Evolutionary conservation across 1,284 basidiomycete genomes (phyloP), one percentile per base, ranked within the genome.

Genomic region (Pyrrhoderma lamaoense): DNA sequence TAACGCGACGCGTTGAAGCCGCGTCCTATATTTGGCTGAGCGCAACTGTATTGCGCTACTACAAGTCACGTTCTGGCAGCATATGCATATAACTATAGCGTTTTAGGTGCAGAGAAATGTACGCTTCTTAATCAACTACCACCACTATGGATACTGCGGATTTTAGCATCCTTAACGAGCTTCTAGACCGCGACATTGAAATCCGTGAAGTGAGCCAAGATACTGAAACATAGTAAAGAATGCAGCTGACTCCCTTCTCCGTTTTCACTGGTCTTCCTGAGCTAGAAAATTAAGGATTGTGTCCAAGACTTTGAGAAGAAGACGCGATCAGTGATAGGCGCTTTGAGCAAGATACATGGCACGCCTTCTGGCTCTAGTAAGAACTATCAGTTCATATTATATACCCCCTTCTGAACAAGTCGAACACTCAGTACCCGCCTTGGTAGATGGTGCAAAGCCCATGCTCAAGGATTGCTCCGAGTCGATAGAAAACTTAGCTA

Each of bases 251-350:
- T 37, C 54, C 59, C 59, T 40, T 40, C 38, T 40, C 38, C 16
- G 11, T 37, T 37, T 16, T 16, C 16, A 11, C 35, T 22, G 38
- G 14, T 22, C 38, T 7, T 40, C 5, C 14, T 22, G n/a, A 7
- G 39, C n/a, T 46, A 89, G 85, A 85, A 80, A 81, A 82, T 89
- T 65, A 84, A 78, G 59, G 83, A 85, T 37, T 78, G 82, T 64
- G 80, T 85, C 27, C 74, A 71, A 14, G 77, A 82, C 58, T 70
- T 89, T 5, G 86, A 89, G 65, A 87, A 82, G 66, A 84, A 81
- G 61, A 74, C 78, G 2, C 75, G 87, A 16, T 72, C 70, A 2
- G 78, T 86, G 67, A 69, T 74, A 16, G 85, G 84, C 8, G 63
- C 79, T 36, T 69, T 89, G 54, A 87, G 84, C 67, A 84, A 77